phyloP scores from a whole-genome alignment of 176 grass and related monocot species.

The Triticum monococcum region DNA sequence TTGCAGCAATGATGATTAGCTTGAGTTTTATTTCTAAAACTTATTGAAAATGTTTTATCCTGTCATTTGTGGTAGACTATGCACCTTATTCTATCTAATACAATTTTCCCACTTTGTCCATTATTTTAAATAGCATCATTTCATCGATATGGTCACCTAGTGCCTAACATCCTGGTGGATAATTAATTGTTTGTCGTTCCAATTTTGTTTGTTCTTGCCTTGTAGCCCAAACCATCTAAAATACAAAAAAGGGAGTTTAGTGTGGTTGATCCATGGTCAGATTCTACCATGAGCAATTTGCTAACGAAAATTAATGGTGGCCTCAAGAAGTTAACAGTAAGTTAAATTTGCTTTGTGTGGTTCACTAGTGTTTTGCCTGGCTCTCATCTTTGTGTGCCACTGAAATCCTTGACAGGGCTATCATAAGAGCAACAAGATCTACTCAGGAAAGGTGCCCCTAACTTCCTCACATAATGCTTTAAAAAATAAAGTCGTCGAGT shows the following conservation, averaged over 20 bases:
- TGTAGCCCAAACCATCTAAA: conserved; percentile 40
- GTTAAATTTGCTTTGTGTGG: conserved; percentile 30
- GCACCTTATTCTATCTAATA: neutral
- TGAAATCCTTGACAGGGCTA: conserved; percentile 69
- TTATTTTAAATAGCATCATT: conserved; percentile 4
- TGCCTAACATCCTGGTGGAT: neutral
- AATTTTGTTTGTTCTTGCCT: conserved; percentile 25
- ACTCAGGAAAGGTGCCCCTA: conserved; percentile 76
- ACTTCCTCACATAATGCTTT: conserved; percentile 60
- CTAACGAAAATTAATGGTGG: conserved; percentile 46
- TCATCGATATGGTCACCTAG: conserved; percentile 15
- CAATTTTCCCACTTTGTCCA: neutral
- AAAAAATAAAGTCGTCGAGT: conserved; percentile 71
- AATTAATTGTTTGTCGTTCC: neutral
- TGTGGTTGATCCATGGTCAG: conserved; percentile 72
- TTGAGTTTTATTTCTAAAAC: conserved; percentile 8
- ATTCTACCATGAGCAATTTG: conserved; percentile 48
- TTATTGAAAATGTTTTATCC: neutral
- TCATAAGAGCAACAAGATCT: conserved; percentile 70
- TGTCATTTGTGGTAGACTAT: neutral
- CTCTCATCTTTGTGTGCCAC: conserved; percentile 3
- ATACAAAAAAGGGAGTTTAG: conserved; percentile 45
- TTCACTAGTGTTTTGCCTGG: neutral
- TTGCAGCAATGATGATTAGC: neutral
- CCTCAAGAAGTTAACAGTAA: conserved; percentile 71